Conservation (phyloP, 2,329 filamentous ascomycete species). For the Paecilomyces sp. region DNA sequence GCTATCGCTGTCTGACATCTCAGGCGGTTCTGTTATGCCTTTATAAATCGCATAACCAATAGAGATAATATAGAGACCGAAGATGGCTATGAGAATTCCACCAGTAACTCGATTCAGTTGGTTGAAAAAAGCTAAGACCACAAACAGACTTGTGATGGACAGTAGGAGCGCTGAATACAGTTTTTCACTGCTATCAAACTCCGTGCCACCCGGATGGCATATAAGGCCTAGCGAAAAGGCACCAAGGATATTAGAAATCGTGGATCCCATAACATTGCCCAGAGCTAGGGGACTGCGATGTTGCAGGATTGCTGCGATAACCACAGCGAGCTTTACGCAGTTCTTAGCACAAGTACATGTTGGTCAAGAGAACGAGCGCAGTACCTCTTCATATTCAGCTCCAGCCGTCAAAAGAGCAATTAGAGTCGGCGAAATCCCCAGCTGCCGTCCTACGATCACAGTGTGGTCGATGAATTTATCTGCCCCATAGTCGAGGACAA, state of each 20-base stretch:
- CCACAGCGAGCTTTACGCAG: slow-evolving; percentile 38
- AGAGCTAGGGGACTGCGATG: slow-evolving; percentile 42
- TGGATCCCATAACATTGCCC: slow-evolving; percentile 50
- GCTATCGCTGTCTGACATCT: slow-evolving; percentile 36
- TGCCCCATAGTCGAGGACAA: slow-evolving; percentile 46
- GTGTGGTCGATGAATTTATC: slow-evolving; percentile 49
- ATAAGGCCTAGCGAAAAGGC: slow-evolving; percentile 49
- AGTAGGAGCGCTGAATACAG: slow-evolving; percentile 41
- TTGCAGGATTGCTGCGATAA: slow-evolving; percentile 42
- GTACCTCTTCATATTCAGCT: slow-evolving; percentile 51
- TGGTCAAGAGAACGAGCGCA: background rate
- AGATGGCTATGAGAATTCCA: slow-evolving; percentile 33
- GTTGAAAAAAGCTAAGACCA: slow-evolving; percentile 28
- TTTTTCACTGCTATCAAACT: slow-evolving; percentile 44
- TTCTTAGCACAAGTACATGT: background rate
- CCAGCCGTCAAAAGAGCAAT: slow-evolving; percentile 48
- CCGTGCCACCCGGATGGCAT: slow-evolving; percentile 25
- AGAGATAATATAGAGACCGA: slow-evolving; percentile 38
- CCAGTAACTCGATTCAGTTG: slow-evolving; percentile 30
- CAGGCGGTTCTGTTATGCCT: slow-evolving; percentile 35
- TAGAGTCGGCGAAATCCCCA: slow-evolving; percentile 40
- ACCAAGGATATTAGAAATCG: slow-evolving; percentile 50
- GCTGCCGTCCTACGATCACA: slow-evolving; percentile 38
- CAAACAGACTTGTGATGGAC: slow-evolving; percentile 32
- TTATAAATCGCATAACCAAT: slow-evolving; percentile 41